phyloP scores from a whole-genome alignment of 2,329 filamentous ascomycete genomes.

The Paracamarosporium sp. region DNA sequence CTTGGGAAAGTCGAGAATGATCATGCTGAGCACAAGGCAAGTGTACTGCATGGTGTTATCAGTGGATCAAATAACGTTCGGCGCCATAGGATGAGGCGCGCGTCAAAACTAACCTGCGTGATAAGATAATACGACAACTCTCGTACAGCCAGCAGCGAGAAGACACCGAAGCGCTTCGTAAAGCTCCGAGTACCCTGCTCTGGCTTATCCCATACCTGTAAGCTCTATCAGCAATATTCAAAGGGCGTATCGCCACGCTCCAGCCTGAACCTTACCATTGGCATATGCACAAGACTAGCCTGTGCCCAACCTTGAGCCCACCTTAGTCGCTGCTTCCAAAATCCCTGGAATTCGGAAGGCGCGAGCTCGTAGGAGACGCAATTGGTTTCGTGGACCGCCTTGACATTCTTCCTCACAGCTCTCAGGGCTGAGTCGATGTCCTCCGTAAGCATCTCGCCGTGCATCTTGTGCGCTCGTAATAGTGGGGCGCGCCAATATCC shows the following conservation, averaged over 20 bases:
- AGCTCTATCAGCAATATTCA: background rate
- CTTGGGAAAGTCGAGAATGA: constrained; percentile 50
- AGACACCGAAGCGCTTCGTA: constrained; percentile 46
- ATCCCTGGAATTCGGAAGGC: constrained; percentile 48
- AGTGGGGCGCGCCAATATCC: constrained; percentile 53
- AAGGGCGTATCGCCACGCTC: background rate
- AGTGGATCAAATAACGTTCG: background rate
- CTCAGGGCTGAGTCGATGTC: constrained; percentile 56
- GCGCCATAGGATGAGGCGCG: background rate
- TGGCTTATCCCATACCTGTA: constrained; percentile 43
- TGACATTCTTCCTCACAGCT: constrained; percentile 47
- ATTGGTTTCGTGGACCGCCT: constrained; percentile 54
- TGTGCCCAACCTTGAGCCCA: constrained; percentile 57
- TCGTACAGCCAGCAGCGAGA: constrained; percentile 52
- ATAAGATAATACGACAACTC: constrained; percentile 55
- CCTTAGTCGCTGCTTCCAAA: constrained; percentile 55
- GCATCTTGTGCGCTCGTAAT: constrained; percentile 51
- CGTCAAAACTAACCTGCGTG: constrained; percentile 24
- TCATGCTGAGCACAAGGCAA: constrained; percentile 50
- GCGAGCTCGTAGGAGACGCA: constrained; percentile 55
- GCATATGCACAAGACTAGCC: constrained; percentile 47
- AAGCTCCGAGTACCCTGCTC: constrained; percentile 34
- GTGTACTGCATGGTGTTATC: constrained; percentile 41
- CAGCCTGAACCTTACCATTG: constrained; percentile 29
- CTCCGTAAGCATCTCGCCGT: constrained; percentile 55